Conservation (phyloP, 345 rosid species). For the Mallotus nudiflorus region DNA sequence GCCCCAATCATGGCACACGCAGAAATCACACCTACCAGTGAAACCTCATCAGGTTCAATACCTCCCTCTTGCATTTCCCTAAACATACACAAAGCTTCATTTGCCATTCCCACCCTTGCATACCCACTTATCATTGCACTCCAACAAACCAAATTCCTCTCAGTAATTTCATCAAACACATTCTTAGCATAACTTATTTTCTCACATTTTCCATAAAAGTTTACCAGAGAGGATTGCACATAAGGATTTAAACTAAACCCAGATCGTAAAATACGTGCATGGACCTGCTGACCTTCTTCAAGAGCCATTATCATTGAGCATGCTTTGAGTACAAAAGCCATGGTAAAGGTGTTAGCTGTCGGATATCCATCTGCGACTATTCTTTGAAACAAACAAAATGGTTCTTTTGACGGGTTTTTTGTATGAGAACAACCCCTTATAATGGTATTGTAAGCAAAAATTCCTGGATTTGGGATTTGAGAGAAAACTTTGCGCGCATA, state of each 20-base stretch:
- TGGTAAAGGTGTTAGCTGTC: conserved; percentile 13
- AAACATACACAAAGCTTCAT: conserved; percentile 24
- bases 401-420: conserved; percentile 14
- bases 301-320: conserved; percentile 14
- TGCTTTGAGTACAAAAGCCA: conserved; percentile 22
- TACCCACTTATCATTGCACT: conserved; percentile 24
- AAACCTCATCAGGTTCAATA: conserved; percentile 22
- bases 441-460: conserved; percentile 18
- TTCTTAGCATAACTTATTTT: conserved; percentile 14
- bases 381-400: conserved; percentile 1
- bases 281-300: conserved; percentile 19
- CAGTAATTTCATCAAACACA: conserved; percentile 24
- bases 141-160: conserved; percentile 24
- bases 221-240: conserved; percentile 16
- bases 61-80: conserved; percentile 24
- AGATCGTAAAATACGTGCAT: conserved; percentile 6
- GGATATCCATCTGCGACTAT: conserved; percentile 16
- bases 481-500: conserved; percentile 16
- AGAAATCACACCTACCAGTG: conserved; percentile 19
- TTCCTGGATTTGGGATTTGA: conserved; percentile 10
- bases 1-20: conserved; percentile 25
- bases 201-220: conserved; percentile 14
- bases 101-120: conserved; percentile 23
- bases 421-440: conserved; percentile 12
- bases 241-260: conserved; percentile 14